These are phyloP conservation scores for Austroboletus festivus DNA, from an alignment of 768 basidiomycete genomes.

Conservation along the genomic window DNA sequence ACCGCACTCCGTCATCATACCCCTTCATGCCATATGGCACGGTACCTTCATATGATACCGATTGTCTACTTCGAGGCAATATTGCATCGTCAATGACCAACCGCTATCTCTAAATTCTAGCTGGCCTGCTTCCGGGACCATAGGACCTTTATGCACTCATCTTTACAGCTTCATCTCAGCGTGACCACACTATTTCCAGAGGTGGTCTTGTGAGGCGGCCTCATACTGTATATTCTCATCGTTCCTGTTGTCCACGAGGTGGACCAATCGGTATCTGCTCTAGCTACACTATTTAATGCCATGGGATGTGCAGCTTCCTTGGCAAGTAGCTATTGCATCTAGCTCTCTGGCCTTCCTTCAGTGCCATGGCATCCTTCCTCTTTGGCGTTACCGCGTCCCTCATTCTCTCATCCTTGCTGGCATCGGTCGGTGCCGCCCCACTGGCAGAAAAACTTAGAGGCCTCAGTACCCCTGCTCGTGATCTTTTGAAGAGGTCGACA, in stretches of 20 bases:
- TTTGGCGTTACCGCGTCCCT: constrained; percentile 2
- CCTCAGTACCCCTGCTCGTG: constrained; percentile 22
- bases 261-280: neutral
- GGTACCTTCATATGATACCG: neutral
- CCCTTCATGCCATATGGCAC: constrained; percentile 3
- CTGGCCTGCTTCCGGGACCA: constrained; percentile 2
- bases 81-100: neutral
- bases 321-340: neutral
- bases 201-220: neutral
- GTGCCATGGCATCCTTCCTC: constrained; percentile 15
- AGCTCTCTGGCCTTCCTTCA: neutral
- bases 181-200: neutral
- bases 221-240: neutral
- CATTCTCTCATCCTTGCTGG: constrained; percentile 6
- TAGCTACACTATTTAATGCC: constrained; percentile 18
- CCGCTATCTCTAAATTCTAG: neutral
- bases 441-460: constrained; percentile 21
- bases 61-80: neutral
- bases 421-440: constrained; percentile 12
- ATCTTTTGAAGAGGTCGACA: constrained; percentile 18
- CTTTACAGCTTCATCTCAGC: neutral
- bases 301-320: neutral
- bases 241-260: constrained; percentile 8
- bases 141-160: constrained; percentile 1
- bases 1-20: neutral